Evolutionary conservation across 1,284 basidiomycete species (phyloP), one percentile per base, ranked within the genome.

Genomic region (Thecaphora thlaspeos): DNA sequence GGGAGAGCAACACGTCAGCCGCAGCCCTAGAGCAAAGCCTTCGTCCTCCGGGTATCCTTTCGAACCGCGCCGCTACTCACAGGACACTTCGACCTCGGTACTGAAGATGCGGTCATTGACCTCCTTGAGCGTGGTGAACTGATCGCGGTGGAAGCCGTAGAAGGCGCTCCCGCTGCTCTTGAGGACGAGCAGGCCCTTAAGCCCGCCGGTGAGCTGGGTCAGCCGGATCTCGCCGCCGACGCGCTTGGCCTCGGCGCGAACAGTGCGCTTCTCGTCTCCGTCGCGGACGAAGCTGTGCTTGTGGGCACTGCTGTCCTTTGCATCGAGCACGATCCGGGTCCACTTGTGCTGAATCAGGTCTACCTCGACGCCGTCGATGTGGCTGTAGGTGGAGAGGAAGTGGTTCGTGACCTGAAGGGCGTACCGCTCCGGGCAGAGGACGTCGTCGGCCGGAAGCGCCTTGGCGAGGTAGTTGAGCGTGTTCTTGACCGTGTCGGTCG

Each of bases 121-220:
- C 48, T 60, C 52, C 43, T 58, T 47, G 43, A 95, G 84, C 1
- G 91, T 94, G 26, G 92, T 92, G 80, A 87, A 90, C 75, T 92
- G 89, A 79, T 96, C 92, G 2, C 84, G 83, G 55, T 88, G 80
- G 80, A 93, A 97, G 46, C 84, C 83, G 64, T 87, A 83, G 76
- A 97, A 96, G 0, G 88, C 85, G 0, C 90, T 91, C 4, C 90
- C 93, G 14, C 87, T 86, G 38, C 88, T 87, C 81, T 97, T 96
- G 72, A 95, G 84, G 12, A 96, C 91, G 2, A 73, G 55, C 46
- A 56, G 41, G n/a, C 69, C 63, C 53, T 60, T 59, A 46, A 73
- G 56, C n/a, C 66, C 64, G 36, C 55, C 61, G 24, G 67, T 48
- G 45, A 73, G 58, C 19, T 60, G 47, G 2, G 53, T 48, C 26